Evolutionary conservation across 257 asterid genomes (phyloP).

Genomic region (Rubia yunnanensis): DNA sequence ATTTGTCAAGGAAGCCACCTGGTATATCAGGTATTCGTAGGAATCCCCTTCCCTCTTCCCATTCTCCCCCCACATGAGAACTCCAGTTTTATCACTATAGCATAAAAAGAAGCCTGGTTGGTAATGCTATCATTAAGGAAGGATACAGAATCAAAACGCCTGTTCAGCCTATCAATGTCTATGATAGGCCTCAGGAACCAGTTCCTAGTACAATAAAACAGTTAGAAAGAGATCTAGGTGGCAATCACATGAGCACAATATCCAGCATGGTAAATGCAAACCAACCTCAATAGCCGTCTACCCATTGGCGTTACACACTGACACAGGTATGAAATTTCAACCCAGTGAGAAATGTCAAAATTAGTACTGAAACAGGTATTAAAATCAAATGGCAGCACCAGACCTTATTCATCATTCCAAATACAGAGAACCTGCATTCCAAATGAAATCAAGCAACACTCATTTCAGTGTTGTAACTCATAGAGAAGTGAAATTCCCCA

Average conservation of each 20-base stretch:
- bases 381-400: conserved; percentile 15
- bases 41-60: background rate
- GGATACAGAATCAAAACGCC: conserved; percentile 95
- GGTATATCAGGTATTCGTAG: background rate
- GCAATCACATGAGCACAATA: conserved; percentile 11
- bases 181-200: conserved; percentile 96
- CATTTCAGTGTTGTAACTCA: conserved; percentile 10
- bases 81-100: background rate
- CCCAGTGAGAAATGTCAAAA: conserved; percentile 12
- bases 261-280: conserved; percentile 12
- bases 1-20: conserved; percentile 28
- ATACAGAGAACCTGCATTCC: conserved; percentile 81
- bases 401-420: conserved; percentile 99
- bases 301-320: conserved; percentile 99
- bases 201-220: conserved; percentile 43
- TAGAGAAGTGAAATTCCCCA: conserved; percentile 12
- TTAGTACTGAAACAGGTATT: conserved; percentile 15
- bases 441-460: conserved; percentile 12
- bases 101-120: background rate
- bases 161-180: conserved; percentile 73
- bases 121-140: conserved; percentile 31
- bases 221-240: conserved; percentile 24
- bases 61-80: background rate
- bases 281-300: conserved; percentile 82
- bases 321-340: conserved; percentile 28